Evolutionary conservation across 257 asterid genomes (phyloP).

Genomic region (Fraxinus pennsylvanica): DNA sequence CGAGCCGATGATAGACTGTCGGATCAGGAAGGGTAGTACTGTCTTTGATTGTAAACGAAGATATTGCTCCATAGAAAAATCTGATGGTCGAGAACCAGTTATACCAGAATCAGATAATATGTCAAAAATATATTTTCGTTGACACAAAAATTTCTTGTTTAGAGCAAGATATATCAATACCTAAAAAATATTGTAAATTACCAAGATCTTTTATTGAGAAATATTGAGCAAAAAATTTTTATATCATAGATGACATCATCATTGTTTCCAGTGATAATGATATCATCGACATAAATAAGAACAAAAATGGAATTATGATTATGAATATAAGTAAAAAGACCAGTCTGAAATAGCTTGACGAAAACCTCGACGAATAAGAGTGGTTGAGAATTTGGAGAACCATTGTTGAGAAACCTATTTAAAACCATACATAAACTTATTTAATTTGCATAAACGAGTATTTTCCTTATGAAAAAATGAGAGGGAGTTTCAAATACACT

Average conservation of each 20-base stretch:
- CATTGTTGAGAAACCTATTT: neutral
- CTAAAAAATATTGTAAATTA: neutral
- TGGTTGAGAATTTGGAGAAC: conserved; percentile 6
- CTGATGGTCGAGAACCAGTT: neutral
- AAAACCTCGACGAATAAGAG: neutral
- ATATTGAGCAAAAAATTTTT: neutral
- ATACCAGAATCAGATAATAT: too few species aligned
- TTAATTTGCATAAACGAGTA: neutral
- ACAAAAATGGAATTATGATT: too few species aligned
- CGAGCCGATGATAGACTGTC: too few species aligned
- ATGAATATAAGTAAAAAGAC: too few species aligned
- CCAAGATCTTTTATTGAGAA: conserved; percentile 3
- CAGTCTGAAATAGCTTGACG: neutral
- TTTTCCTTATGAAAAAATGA: neutral
- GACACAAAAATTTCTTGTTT: too few species aligned
- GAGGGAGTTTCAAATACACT: too few species aligned
- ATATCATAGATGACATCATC: too few species aligned
- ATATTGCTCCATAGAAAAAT: neutral
- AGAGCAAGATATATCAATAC: neutral
- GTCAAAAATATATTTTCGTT: too few species aligned
- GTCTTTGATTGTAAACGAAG: too few species aligned
- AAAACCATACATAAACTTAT: neutral
- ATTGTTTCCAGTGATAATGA: too few species aligned
- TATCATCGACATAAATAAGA: too few species aligned
- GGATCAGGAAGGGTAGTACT: too few species aligned